phyloP scores from a whole-genome alignment of 441 rosid species.

The Mallotus japonicus region DNA sequence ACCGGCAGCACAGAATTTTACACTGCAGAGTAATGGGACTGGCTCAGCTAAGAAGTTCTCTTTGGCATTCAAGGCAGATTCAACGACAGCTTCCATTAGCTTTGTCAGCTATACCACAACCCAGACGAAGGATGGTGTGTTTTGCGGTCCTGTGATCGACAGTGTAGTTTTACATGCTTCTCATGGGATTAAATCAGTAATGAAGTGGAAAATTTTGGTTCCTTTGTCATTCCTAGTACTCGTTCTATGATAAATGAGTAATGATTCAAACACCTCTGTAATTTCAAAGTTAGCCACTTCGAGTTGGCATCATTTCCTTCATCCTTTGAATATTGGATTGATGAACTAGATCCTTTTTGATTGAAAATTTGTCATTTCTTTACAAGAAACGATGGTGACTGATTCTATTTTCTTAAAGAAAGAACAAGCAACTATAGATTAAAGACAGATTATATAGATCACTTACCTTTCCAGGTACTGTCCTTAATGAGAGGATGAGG shows the following conservation, averaged over 20 bases:
- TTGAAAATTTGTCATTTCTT: background rate
- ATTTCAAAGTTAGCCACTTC: background rate
- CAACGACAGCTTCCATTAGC: conserved; percentile 20
- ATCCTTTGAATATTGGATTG: background rate
- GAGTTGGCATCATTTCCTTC: conserved; percentile 1
- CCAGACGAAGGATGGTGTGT: conserved; percentile 19
- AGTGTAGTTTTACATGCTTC: conserved; percentile 12
- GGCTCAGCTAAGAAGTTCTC: conserved; percentile 25
- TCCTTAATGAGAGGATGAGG: background rate
- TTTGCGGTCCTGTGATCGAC: conserved; percentile 20
- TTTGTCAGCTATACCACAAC: conserved; percentile 18
- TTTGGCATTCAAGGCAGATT: conserved; percentile 42
- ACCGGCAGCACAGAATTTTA: conserved; percentile 14
- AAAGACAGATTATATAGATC: background rate
- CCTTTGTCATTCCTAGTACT: conserved; percentile 20
- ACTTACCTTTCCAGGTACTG: background rate
- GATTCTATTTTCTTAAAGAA: background rate
- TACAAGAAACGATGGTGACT: background rate
- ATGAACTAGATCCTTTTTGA: background rate
- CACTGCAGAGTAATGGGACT: conserved; percentile 22
- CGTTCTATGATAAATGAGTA: conserved; percentile 10
- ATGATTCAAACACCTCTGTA: background rate
- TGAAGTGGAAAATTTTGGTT: conserved; percentile 24
- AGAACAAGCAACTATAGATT: background rate
- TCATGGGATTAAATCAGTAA: conserved; percentile 11